These are phyloP conservation scores for Phellinidium pouzarii DNA, from an alignment of 1,284 basidiomycete genomes.

Conservation along the genomic window DNA sequence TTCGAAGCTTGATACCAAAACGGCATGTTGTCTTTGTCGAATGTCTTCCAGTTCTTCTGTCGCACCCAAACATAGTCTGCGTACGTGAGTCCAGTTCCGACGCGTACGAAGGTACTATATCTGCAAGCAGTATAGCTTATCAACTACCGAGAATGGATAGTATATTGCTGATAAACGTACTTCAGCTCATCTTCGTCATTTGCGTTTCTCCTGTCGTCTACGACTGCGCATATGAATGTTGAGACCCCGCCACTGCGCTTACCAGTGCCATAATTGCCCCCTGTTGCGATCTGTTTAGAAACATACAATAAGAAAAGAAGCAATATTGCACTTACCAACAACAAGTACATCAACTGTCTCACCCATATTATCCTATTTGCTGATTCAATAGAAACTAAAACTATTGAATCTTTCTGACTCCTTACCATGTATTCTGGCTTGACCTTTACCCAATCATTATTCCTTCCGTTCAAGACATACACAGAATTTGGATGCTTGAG, in stretches of 20 bases:
- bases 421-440: conserved; percentile 91
- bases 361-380: conserved; percentile 72
- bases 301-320: conserved; percentile 6
- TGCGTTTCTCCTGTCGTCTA: conserved; percentile 54
- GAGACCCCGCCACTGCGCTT: conserved; percentile 76
- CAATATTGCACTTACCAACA: conserved; percentile 50
- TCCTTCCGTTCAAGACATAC: conserved; percentile 81
- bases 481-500: conserved; percentile 77
- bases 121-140: conserved; percentile 30
- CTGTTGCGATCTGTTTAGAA: conserved; percentile 29
- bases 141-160: too few species aligned
- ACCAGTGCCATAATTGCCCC: conserved; percentile 68
- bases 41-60: conserved; percentile 65
- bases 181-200: conserved; percentile 56
- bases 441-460: conserved; percentile 87
- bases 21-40: conserved; percentile 61
- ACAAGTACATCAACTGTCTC: conserved; percentile 88
- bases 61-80: conserved; percentile 81
- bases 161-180: conserved; percentile 41
- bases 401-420: conserved; percentile 15
- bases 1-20: conserved; percentile 48
- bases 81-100: conserved; percentile 81
- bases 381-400: neutral
- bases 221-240: conserved; percentile 68
- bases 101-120: conserved; percentile 75